These are phyloP conservation scores for Chiua virens DNA, from an alignment of 768 basidiomycete genomes.

Conservation along the genomic window DNA sequence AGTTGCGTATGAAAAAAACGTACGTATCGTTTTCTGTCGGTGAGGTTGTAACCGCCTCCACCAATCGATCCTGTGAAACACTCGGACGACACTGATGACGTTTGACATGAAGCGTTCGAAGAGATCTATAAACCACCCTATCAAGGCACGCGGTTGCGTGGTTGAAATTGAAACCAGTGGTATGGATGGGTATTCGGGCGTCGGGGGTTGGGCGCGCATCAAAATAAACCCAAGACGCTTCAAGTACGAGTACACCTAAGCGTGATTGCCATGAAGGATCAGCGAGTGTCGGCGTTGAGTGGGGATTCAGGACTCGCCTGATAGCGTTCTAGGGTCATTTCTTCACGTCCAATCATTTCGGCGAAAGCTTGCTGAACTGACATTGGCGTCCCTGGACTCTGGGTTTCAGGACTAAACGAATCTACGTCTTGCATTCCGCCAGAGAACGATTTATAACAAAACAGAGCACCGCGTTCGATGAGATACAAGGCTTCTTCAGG, in stretches of 20 bases:
- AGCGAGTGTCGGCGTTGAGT: neutral
- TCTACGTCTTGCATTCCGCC: slow-evolving; percentile 20
- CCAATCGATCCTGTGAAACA: slow-evolving; percentile 43
- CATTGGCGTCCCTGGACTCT: slow-evolving; percentile 71
- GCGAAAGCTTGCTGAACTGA: slow-evolving; percentile 87
- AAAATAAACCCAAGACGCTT: slow-evolving; percentile 90
- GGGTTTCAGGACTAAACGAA: slow-evolving; percentile 29
- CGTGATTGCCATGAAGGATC: neutral
- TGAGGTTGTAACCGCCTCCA: slow-evolving; percentile 59
- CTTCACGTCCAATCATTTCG: slow-evolving; percentile 80
- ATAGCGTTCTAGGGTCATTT: slow-evolving; percentile 80
- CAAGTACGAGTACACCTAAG: slow-evolving; percentile 88
- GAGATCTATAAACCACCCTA: slow-evolving; percentile 4
- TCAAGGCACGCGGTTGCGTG: slow-evolving; percentile 6
- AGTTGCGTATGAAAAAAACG: slow-evolving; percentile 15
- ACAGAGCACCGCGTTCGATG: slow-evolving; percentile 84
- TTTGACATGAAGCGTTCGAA: slow-evolving; percentile 13
- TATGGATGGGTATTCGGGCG: slow-evolving; percentile 51
- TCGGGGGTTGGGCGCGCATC: slow-evolving; percentile 68
- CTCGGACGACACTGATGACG: slow-evolving; percentile 1
- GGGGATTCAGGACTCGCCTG: slow-evolving; percentile 53
- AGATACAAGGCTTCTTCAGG: slow-evolving; percentile 97
- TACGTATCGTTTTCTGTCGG: slow-evolving; percentile 59
- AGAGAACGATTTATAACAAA: slow-evolving; percentile 69
- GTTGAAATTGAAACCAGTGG: slow-evolving; percentile 27